Conservation (phyloP, 2,329 filamentous ascomycete genomes). For the Colletotrichum cuscutae region DNA sequence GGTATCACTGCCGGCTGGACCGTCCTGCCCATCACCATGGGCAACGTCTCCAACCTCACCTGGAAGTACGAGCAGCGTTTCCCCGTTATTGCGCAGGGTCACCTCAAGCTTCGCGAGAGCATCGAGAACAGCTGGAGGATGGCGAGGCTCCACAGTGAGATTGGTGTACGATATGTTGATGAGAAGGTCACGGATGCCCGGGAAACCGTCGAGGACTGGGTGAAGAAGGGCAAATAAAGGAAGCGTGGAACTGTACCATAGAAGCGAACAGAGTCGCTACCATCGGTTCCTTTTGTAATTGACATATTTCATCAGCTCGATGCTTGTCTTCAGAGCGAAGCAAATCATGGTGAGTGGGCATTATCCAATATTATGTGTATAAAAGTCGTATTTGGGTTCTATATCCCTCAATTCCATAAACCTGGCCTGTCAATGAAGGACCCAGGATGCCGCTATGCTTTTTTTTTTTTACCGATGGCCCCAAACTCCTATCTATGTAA, state of each 20-base stretch:
- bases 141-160: slow-evolving; percentile 77
- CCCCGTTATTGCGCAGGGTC: slow-evolving; percentile 84
- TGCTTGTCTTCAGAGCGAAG: not conserved
- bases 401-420: not conserved
- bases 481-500: slow-evolving; percentile 33
- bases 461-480: not conserved
- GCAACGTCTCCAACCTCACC: slow-evolving; percentile 84
- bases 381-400: not conserved
- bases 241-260: slow-evolving; percentile 34
- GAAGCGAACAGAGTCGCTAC: slow-evolving; percentile 34
- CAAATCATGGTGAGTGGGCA: not conserved
- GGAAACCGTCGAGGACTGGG: slow-evolving; percentile 86
- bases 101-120: slow-evolving; percentile 76
- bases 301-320: slow-evolving; percentile 20
- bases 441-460: slow-evolving; percentile 27
- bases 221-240: slow-evolving; percentile 84
- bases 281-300: slow-evolving; percentile 35
- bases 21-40: slow-evolving; percentile 88
- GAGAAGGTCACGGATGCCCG: slow-evolving; percentile 82
- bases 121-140: slow-evolving; percentile 77
- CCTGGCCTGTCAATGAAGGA: slow-evolving; percentile 3
- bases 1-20: slow-evolving; percentile 86
- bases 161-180: slow-evolving; percentile 78
- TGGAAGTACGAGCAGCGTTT: slow-evolving; percentile 95
- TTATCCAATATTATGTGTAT: not conserved